A percentile compares a stretch with the other conserved stretches of the same genome.
These are phyloP conservation scores for Willaertia magna DNA, from an alignment of 208 protist species.

Conservation along the genomic window DNA sequence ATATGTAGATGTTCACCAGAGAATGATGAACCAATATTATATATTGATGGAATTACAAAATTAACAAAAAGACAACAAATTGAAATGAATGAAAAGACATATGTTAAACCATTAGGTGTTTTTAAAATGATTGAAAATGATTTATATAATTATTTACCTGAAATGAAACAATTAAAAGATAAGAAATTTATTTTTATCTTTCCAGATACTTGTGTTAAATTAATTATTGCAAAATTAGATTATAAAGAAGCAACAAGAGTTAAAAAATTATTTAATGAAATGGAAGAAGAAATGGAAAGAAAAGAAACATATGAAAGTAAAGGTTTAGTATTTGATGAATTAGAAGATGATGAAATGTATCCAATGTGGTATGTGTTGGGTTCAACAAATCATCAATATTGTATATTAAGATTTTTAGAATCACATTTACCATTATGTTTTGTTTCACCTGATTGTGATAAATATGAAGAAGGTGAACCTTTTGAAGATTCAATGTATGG, in stretches of 20 bases:
- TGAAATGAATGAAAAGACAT: neutral
- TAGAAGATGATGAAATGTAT: neutral
- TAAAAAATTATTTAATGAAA: neutral
- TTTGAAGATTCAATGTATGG: neutral
- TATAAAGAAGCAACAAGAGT: neutral
- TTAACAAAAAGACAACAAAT: neutral
- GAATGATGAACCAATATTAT: neutral
- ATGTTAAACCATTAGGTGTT: neutral
- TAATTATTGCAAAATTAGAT: neutral
- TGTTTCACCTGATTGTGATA: neutral
- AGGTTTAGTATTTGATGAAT: neutral
- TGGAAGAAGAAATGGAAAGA: neutral
- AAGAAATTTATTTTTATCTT: neutral
- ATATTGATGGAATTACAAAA: neutral
- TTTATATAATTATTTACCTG: neutral
- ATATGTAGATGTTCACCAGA: neutral
- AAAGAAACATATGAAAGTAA: neutral
- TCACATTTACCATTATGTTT: neutral
- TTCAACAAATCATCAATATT: neutral
- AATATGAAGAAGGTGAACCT: neutral
- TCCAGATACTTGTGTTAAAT: neutral
- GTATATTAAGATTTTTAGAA: neutral
- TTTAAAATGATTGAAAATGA: neutral
- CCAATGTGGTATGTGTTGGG: neutral
- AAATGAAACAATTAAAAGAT: neutral